Conservation (phyloP, 2,329 filamentous ascomycete genomes). For the Sordariomycetes sp. region DNA sequence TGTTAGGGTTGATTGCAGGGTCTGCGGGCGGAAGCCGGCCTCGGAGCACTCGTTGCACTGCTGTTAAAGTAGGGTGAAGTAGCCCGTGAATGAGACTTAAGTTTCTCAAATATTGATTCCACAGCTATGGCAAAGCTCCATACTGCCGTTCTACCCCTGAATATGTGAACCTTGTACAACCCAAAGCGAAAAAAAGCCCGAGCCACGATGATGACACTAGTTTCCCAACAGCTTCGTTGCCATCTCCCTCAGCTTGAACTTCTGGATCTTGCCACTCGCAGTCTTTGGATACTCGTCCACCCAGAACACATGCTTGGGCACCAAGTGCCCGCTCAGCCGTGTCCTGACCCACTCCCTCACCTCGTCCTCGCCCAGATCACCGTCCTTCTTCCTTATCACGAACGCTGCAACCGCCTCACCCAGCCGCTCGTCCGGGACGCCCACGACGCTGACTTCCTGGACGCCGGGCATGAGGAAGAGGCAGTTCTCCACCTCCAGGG, state of each 20-base stretch:
- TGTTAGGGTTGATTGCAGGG: too few relatives aligned
- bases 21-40: too few relatives aligned
- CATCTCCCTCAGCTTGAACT: slow-evolving; percentile 71
- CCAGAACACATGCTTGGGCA: slow-evolving; percentile 87
- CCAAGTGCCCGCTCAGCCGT: slow-evolving; percentile 64
- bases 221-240: slow-evolving; percentile 35
- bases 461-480: slow-evolving; percentile 65
- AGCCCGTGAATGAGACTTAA: too few relatives aligned
- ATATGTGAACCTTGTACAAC: too few relatives aligned
- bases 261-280: slow-evolving; percentile 93
- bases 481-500: slow-evolving; percentile 84
- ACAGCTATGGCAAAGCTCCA: too few relatives aligned
- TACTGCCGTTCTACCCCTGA: too few relatives aligned
- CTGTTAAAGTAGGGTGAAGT: too few relatives aligned
- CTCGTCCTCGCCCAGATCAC: slow-evolving; percentile 12
- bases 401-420: slow-evolving; percentile 87
- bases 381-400: slow-evolving; percentile 44
- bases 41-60: too few relatives aligned
- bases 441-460: slow-evolving; percentile 72
- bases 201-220: too few relatives aligned
- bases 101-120: too few relatives aligned
- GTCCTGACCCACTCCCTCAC: slow-evolving; percentile 64
- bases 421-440: slow-evolving; percentile 70
- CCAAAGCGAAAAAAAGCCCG: background rate
- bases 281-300: slow-evolving; percentile 84